Evolutionary conservation across 73 alveolate genomes (phyloP).

Genomic region (Paramecium biaurelia): DNA sequence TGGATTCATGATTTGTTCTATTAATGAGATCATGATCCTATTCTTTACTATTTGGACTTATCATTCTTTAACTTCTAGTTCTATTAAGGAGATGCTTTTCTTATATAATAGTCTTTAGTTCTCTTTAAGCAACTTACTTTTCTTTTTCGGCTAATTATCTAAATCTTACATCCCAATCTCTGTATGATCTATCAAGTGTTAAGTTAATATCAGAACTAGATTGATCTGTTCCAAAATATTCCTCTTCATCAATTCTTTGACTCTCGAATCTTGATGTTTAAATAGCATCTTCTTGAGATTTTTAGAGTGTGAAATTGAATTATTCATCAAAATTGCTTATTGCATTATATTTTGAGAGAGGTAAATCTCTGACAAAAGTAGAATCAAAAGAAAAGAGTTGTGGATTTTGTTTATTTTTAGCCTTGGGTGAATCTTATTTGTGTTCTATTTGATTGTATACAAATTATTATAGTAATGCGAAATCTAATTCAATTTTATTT

Average conservation of each 20-base stretch:
- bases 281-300: neutral
- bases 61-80: neutral
- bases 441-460: neutral
- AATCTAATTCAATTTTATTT: neutral
- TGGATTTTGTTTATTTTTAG: slow-evolving; percentile 11
- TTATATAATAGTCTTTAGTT: neutral
- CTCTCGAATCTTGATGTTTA: slow-evolving; percentile 37
- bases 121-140: slow-evolving; percentile 18
- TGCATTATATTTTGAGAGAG: neutral
- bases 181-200: neutral
- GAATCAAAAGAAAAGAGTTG: slow-evolving; percentile 42
- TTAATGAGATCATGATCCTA: neutral
- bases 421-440: neutral
- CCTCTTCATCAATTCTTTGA: slow-evolving; percentile 34
- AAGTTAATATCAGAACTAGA: neutral
- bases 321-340: slow-evolving; percentile 27
- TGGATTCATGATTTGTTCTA: neutral
- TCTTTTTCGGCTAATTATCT: neutral
- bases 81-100: slow-evolving; percentile 29
- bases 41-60: neutral
- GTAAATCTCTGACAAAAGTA: slow-evolving; percentile 21
- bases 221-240: neutral
- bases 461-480: neutral
- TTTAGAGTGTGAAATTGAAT: slow-evolving; percentile 12
- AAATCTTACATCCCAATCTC: slow-evolving; percentile 8